Base-by-base conservation (phyloP, 1,139 yeast genomes). In the Groenewaldozyma sp. region DNA sequence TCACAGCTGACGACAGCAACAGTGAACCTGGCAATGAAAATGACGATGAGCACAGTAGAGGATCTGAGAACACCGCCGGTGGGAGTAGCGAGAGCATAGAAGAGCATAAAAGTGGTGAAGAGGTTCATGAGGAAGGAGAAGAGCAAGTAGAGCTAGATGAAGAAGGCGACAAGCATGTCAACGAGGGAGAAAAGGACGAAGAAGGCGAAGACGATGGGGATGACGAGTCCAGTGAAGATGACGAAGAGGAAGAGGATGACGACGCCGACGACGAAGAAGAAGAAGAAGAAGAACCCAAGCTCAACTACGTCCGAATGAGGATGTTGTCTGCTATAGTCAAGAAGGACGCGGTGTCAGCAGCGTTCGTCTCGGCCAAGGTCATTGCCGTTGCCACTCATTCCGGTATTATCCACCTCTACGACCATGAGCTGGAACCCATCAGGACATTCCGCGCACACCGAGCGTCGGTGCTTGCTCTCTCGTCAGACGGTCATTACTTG, bases 381-480 rank as follows among this genome's bases (percentile, higher is more conserved):
- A 74, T 81, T 50, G 75, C 82, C 13, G 81, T 87, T 64, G 97
- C 94, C 1, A 84, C 96, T 1, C 96, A 91, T 52, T 76, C 93
- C 0, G 98, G 98, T 0, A 60, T 82, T 3, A 59, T 91, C 2
- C 88, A 84, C 51, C 62, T 91, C 10, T 71, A 82, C 2, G 66
- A 66, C 10, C 70, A 82, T 0, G 74, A 77, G 33, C 70, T 82
- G 47, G 62, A 69, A 3, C 58, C 77, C 0, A 64, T 86, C 1
- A 67, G 93, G 31, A 79, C 95, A 0, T 72, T 83, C 46, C 75
- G 84, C 50, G 91, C 93, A 1, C 96, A 93, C 52, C 67, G 84
- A 36, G 91, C 97, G 0, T 84, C 95, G 0, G 74, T 91, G 2
- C 63, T 88, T 32, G 74, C 86, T 2, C 44, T 58, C 7, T 74